Evolutionary conservation across 345 rosid genomes (phyloP).

Genomic region (Salix arbutifolia): DNA sequence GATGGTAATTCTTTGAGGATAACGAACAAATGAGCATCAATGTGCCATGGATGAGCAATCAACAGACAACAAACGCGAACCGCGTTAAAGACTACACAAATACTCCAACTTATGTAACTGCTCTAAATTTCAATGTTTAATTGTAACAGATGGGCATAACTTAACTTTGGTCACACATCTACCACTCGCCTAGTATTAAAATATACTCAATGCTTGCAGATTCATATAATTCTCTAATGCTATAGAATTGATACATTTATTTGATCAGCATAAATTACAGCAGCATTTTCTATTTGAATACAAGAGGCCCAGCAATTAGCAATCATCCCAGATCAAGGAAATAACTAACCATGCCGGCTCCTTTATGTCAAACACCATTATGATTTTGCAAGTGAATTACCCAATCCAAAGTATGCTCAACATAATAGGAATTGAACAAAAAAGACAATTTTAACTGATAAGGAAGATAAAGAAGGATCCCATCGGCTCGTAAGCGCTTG

Average conservation of each 20-base stretch:
- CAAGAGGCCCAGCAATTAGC: background rate
- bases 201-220: background rate
- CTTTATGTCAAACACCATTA: background rate
- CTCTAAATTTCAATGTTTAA: background rate
- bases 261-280: background rate
- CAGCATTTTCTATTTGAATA: background rate
- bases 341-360: background rate
- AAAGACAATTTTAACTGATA: background rate
- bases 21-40: background rate
- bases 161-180: background rate
- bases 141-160: background rate
- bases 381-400: background rate
- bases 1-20: background rate
- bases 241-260: background rate
- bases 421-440: background rate
- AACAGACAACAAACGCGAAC: background rate
- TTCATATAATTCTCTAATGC: background rate
- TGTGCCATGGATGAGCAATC: background rate
- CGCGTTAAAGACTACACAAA: background rate
- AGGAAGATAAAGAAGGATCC: background rate
- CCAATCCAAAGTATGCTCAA: background rate
- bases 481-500: background rate
- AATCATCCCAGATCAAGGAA: background rate
- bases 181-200: background rate
- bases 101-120: background rate